Conservation (phyloP, 192 early-diverging fungal genomes). For the Mortierella alpina region DNA sequence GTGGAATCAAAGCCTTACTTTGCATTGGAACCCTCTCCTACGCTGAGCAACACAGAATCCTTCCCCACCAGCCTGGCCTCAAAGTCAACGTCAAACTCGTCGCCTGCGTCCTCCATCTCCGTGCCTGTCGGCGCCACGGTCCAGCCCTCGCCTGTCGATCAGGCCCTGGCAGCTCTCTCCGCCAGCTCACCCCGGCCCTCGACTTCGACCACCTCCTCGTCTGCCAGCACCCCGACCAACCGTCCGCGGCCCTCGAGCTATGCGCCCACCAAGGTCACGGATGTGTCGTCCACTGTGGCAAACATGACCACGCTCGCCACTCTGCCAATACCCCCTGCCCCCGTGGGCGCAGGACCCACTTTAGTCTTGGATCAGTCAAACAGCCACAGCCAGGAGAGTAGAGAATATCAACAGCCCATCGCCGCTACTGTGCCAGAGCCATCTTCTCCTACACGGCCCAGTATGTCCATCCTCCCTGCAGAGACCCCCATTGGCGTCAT, state of each 20-base stretch:
- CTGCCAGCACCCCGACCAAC: neutral
- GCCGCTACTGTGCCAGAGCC: conserved; percentile 4
- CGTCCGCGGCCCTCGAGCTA: conserved; percentile 50
- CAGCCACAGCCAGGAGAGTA: neutral
- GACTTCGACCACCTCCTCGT: conserved; percentile 20
- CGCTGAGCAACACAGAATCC: conserved; percentile 32
- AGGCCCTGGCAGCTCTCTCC: conserved; percentile 23
- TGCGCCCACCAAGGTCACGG: conserved; percentile 39
- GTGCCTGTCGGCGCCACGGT: neutral
- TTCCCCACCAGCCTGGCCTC: conserved; percentile 11
- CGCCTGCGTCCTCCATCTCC: conserved; percentile 41
- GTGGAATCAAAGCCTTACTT: conserved; percentile 13
- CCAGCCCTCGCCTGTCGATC: conserved; percentile 17
- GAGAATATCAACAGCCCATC: conserved; percentile 16
- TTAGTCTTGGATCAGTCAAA: neutral
- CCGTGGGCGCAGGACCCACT: neutral
- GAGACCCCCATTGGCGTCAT: neutral
- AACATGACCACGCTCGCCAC: conserved; percentile 40
- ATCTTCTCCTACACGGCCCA: neutral
- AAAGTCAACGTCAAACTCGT: conserved; percentile 16
- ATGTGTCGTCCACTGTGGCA: conserved; percentile 39
- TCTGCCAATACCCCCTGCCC: conserved; percentile 36
- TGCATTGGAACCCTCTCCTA: conserved; percentile 27
- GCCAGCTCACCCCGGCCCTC: conserved; percentile 17
- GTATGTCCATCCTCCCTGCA: neutral